phyloP scores from a whole-genome alignment of 202 grass and related monocot genomes.

The Alloteropsis angusta region DNA sequence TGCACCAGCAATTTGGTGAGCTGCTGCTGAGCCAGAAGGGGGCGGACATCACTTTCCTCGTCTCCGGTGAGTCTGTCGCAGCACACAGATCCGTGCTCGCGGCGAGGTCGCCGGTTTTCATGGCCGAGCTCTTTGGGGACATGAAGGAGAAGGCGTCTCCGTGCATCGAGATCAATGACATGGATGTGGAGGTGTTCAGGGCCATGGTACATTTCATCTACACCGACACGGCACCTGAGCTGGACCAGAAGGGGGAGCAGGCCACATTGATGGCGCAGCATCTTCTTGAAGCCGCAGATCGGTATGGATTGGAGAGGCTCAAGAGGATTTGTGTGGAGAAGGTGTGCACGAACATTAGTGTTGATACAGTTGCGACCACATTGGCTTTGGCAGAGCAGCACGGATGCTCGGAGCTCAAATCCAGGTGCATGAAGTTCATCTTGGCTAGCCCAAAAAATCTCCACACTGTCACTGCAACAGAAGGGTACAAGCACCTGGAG shows the following conservation, averaged over 20 bases:
- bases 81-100: background rate
- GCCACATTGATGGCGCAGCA: background rate
- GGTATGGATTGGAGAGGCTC: background rate
- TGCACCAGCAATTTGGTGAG: background rate
- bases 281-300: background rate
- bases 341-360: background rate
- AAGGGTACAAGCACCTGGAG: background rate
- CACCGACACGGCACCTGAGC: background rate
- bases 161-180: background rate
- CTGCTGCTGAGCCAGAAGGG: background rate
- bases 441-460: background rate
- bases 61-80: background rate
- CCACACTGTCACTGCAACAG: background rate
- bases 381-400: constrained; percentile 3
- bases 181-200: background rate
- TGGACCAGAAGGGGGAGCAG: background rate
- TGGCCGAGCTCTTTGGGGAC: background rate
- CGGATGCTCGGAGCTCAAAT: background rate
- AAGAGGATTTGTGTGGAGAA: background rate
- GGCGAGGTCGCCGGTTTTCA: constrained; percentile 3
- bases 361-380: background rate
- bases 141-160: background rate
- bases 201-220: constrained; percentile 13
- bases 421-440: constrained; percentile 19
- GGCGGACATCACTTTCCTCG: background rate